Evolutionary conservation across 2,329 filamentous ascomycete genomes (phyloP).

Genomic region (Hansfordia pulvinata): DNA sequence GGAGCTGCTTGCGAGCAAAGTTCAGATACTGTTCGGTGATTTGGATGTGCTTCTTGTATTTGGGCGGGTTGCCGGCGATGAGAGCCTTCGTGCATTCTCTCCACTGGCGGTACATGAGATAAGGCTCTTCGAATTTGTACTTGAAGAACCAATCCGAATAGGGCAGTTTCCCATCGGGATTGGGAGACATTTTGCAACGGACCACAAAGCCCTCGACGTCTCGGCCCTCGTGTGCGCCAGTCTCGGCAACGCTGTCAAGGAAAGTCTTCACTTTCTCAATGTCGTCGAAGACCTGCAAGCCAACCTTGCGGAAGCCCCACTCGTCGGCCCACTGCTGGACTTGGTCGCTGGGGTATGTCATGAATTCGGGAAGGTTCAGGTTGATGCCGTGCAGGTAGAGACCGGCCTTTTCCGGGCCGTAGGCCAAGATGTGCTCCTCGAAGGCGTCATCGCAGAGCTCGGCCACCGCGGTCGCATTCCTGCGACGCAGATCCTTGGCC

Average conservation of each 20-base stretch:
- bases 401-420: conserved; percentile 68
- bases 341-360: conserved; percentile 68
- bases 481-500: conserved; percentile 56
- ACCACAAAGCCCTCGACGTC: conserved; percentile 97
- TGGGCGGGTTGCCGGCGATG: conserved; percentile 61
- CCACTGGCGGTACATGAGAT: conserved; percentile 98
- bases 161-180: conserved; percentile 31
- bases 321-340: conserved; percentile 81
- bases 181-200: conserved; percentile 59
- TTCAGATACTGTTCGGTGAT: conserved; percentile 86
- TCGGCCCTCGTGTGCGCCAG: conserved; percentile 76
- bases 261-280: conserved; percentile 64
- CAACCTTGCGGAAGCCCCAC: conserved; percentile 90
- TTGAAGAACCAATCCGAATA: conserved; percentile 99
- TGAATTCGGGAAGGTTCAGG: conserved; percentile 83
- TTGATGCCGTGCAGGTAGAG: conserved; percentile 96
- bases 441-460: conserved; percentile 94
- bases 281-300: conserved; percentile 64
- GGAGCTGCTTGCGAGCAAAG: conserved; percentile 65
- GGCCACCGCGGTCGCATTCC: conserved; percentile 89
- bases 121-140: conserved; percentile 98
- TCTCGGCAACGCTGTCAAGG: conserved; percentile 73
- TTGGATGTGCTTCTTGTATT: conserved; percentile 70
- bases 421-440: conserved; percentile 92
- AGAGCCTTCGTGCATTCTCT: conserved; percentile 88